These are phyloP conservation scores for Populus davidiana DNA, from an alignment of 345 rosid genomes.

Conservation along the genomic window DNA sequence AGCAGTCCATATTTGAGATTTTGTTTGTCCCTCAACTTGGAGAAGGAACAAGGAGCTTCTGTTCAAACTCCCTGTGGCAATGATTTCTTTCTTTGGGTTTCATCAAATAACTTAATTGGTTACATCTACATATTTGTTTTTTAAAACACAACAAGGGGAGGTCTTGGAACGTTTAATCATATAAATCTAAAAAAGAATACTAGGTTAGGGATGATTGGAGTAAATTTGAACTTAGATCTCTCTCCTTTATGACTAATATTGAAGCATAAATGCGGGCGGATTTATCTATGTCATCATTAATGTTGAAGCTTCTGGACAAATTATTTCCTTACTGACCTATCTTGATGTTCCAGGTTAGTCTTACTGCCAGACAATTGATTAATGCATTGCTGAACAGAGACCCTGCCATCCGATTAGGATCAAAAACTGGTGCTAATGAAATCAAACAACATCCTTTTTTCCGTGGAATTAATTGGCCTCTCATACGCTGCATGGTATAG, in stretches of 20 bases:
- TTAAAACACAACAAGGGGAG: not conserved
- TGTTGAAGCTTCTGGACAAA: not conserved
- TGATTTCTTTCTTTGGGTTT: not conserved
- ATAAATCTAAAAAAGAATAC: not conserved
- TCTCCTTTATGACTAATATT: no score
- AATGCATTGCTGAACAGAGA: conserved; percentile 68
- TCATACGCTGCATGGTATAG: conserved; percentile 90
- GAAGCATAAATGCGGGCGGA: no score
- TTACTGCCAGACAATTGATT: conserved; percentile 72
- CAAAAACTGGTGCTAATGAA: conserved; percentile 73
- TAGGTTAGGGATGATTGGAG: no score
- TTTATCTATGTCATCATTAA: not conserved
- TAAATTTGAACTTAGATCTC: no score
- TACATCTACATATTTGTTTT: not conserved
- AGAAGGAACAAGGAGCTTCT: no score
- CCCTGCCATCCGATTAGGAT: conserved; percentile 71
- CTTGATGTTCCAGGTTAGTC: conserved; percentile 67
- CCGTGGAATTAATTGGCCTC: conserved; percentile 88
- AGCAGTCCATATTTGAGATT: no score
- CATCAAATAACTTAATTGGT: not conserved
- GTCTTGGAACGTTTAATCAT: not conserved
- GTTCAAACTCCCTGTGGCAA: not conserved
- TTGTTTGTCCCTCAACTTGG: no score
- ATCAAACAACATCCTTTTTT: conserved; percentile 90
- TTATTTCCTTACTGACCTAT: conserved; percentile 8